Evolutionary conservation across 202 grass and related monocot genomes (phyloP).

Genomic region (Zizania palustris): DNA sequence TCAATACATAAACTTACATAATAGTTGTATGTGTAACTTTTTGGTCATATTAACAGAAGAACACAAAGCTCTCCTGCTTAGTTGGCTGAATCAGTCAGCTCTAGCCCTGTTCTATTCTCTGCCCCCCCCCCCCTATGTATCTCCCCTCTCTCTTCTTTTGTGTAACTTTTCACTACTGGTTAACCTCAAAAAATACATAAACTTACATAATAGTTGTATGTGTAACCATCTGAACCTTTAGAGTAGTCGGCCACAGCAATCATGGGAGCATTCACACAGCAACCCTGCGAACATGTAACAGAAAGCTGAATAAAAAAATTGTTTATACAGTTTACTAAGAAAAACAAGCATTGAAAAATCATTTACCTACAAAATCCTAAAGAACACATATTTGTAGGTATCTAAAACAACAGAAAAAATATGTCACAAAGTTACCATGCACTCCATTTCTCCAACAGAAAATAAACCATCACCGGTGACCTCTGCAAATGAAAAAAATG

Average conservation of each 20-base stretch:
- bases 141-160: too few species aligned
- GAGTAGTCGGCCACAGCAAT: slow-evolving; percentile 89
- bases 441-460: slow-evolving; percentile 98
- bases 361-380: slow-evolving; percentile 7
- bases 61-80: too few species aligned
- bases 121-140: too few species aligned
- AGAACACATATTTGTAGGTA: slow-evolving; percentile 22
- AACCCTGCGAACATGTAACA: slow-evolving; percentile 57
- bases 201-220: slow-evolving; percentile 90
- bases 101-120: too few species aligned
- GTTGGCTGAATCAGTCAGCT: too few species aligned
- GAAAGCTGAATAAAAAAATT: slow-evolving; percentile 20
- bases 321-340: not conserved
- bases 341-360: not conserved
- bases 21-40: slow-evolving; percentile 90
- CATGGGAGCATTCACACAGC: slow-evolving; percentile 99
- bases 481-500: slow-evolving; percentile 66
- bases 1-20: slow-evolving; percentile 61
- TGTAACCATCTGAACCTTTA: slow-evolving; percentile 89
- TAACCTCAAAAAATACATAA: too few species aligned
- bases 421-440: slow-evolving; percentile 66
- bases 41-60: slow-evolving; percentile 17
- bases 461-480: slow-evolving; percentile 96
- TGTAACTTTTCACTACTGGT: too few species aligned
- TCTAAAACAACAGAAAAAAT: slow-evolving; percentile 1